Evolutionary conservation across 805 yeast species (phyloP), one percentile per base, ranked within the genome.

Genomic region (Scheffersomyces amazonensis): DNA sequence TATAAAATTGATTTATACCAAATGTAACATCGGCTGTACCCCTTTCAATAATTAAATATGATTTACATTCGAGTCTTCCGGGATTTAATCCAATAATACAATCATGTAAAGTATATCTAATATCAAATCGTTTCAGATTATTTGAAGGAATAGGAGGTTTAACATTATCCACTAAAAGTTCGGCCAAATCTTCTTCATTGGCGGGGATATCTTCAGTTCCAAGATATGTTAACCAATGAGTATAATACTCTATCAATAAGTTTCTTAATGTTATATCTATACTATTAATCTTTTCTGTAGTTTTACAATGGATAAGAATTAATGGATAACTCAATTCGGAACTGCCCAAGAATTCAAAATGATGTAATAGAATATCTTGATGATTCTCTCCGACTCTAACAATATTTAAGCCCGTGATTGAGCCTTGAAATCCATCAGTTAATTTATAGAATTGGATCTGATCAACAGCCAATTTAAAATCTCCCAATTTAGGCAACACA

Each of bases 71-170:
- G 13, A 87, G 53, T 37, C 81, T 59, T 7, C 78, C 76, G 0
- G 96, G 95, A 19, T 68, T 73, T 18, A 87, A 52, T 0, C 85
- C 85, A 23, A 87, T 42, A 0, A 77, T 66, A 41, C 83, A 75
- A 41, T 84, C 84, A 10, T 71, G 53, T 17, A 78, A 52, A 1
- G 60, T 51, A 20, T 72, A 40, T 28, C 65, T 49, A 16, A 65
- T 37, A 30, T 66, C 71, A 9, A 54, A 42, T 17, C 47, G 42
- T 13, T 21, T 44, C 44, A 18, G 48, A 18, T 24, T 19, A 7
- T 50, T 20, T 3, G 34, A 46, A 1, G 42, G 35, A 16, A 34
- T 28, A 6, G 36, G 17, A n/a, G 46, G 46, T 6, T 37, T 32
- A 4, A 40, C 36, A 8, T 37, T 40, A 5, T 27, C 30, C 6